Base-by-base conservation (phyloP, 208 protist species). In the Trypanosoma melophagium region DNA sequence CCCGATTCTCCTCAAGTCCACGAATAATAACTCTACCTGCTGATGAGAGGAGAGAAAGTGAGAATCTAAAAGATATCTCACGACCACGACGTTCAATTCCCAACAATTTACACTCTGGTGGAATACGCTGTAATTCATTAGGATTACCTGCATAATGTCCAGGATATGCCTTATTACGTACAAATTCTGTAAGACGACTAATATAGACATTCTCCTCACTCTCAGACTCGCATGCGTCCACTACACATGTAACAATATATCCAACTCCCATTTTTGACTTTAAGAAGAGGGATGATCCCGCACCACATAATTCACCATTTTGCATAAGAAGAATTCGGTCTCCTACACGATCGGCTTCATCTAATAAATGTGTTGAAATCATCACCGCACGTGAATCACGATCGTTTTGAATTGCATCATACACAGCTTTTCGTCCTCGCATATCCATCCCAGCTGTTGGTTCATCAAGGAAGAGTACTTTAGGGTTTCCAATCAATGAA, bases 311-410 rank as follows among this genome's bases (percentile, higher is more conserved):
- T 56, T 76, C 49, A 61, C 91, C 88, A 49, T 87, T 64, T 52
- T 91, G 75, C 71, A 99, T 81, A 58, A 99, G 91, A 14, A 93
- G 89, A 56, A 99, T 95, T 41, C 83, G 81, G 69, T 98, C 93
- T 31, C 86, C 87, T 35, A 99, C 80, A 21, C 91, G 77, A 73
- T 99, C 97, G 9, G 98, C 98, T 80, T 99, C 98, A 64, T 99
- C 97, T 83, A 99, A 93, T 60, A 89, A 79, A 67, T 98, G 97
- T 22, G 95, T 97, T 14, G 80, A 87, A 22, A 94, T 77, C 38
- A 94, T 76, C 17, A 92, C 80, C 66, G 84, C 83, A 51, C 81
- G 83, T 64, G 81, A 62, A 17, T 47, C 71, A 54, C 71, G 81
- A 16, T 67, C 67, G 10, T 69, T 69, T 13, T 92, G 66, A 28